Percentiles rank a stretch among this genome's conserved stretches.
phyloP scores from a whole-genome alignment of 2,329 filamentous ascomycete species.

The Neonectria coccinea region DNA sequence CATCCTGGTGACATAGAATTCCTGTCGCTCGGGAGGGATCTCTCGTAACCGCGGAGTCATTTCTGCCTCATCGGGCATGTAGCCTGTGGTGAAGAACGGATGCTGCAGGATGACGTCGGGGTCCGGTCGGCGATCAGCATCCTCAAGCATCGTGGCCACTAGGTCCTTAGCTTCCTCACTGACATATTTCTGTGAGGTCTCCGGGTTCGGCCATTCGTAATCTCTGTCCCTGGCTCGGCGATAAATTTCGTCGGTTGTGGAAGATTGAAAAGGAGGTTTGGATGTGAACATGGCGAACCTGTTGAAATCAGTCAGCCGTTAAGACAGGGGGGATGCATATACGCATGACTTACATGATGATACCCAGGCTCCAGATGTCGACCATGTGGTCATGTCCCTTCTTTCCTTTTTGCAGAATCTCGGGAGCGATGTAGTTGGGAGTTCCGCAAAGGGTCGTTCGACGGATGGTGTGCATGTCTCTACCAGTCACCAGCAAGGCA shows the following conservation, averaged over 20 bases:
- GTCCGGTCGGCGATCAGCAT: slow-evolving; percentile 79
- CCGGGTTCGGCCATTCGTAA: slow-evolving; percentile 81
- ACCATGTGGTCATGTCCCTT: slow-evolving; percentile 98
- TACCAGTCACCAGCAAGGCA: slow-evolving; percentile 89
- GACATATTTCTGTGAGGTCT: slow-evolving; percentile 75
- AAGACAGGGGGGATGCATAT: background rate
- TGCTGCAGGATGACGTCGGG: slow-evolving; percentile 85
- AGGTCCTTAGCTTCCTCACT: slow-evolving; percentile 82
- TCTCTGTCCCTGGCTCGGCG: slow-evolving; percentile 76
- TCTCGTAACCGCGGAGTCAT: slow-evolving; percentile 71
- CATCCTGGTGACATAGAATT: slow-evolving; percentile 66
- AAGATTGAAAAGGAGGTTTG: slow-evolving; percentile 95
- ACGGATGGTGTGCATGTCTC: slow-evolving; percentile 85
- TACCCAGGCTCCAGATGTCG: slow-evolving; percentile 97
- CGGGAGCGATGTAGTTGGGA: slow-evolving; percentile 97
- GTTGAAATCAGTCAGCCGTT: slow-evolving; percentile 28
- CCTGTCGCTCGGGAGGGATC: slow-evolving; percentile 65
- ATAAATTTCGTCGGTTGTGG: slow-evolving; percentile 88
- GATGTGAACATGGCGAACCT: slow-evolving; percentile 97
- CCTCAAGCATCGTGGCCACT: slow-evolving; percentile 79
- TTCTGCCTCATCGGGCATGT: slow-evolving; percentile 72
- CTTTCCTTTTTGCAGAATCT: slow-evolving; percentile 93
- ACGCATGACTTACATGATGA: slow-evolving; percentile 81
- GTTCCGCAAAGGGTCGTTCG: slow-evolving; percentile 96
- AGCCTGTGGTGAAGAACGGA: slow-evolving; percentile 81